phyloP scores from a whole-genome alignment of 768 basidiomycete species.

The Russula griseocarnosa region DNA sequence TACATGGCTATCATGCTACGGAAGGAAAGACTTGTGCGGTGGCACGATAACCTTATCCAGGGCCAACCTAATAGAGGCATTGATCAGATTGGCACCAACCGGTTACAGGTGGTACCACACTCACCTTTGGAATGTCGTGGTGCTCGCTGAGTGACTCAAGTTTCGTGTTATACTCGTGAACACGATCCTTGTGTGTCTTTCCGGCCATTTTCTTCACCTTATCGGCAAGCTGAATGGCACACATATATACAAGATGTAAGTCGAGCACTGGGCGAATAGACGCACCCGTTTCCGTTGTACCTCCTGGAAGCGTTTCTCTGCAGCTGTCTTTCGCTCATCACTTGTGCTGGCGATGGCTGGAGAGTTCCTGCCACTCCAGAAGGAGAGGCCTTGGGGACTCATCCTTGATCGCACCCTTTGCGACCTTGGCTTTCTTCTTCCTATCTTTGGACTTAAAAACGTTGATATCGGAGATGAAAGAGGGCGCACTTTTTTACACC shows the following conservation, averaged over 20 bases:
- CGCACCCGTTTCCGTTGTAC: constrained; percentile 72
- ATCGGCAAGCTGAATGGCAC: constrained; percentile 55
- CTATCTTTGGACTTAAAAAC: constrained; percentile 38
- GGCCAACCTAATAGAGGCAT: constrained; percentile 59
- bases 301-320: constrained; percentile 85
- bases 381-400: constrained; percentile 42
- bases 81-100: constrained; percentile 11
- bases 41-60: constrained; percentile 56
- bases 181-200: constrained; percentile 92
- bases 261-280: constrained; percentile 2
- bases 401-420: constrained; percentile 35
- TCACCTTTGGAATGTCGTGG: constrained; percentile 90
- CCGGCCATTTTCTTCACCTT: constrained; percentile 71
- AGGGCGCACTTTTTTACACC: constrained; percentile 76
- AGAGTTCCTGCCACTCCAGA: constrained; percentile 57
- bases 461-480: neutral
- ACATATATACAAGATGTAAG: constrained; percentile 14
- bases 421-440: constrained; percentile 74
- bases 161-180: constrained; percentile 83
- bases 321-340: constrained; percentile 69
- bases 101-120: constrained; percentile 26
- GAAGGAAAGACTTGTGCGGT: neutral
- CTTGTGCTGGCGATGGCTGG: constrained; percentile 49
- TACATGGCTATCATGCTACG: neutral
- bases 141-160: constrained; percentile 86